Conservation (phyloP, 495 filamentous ascomycete species). For the Aspergillus carlsbadensis region DNA sequence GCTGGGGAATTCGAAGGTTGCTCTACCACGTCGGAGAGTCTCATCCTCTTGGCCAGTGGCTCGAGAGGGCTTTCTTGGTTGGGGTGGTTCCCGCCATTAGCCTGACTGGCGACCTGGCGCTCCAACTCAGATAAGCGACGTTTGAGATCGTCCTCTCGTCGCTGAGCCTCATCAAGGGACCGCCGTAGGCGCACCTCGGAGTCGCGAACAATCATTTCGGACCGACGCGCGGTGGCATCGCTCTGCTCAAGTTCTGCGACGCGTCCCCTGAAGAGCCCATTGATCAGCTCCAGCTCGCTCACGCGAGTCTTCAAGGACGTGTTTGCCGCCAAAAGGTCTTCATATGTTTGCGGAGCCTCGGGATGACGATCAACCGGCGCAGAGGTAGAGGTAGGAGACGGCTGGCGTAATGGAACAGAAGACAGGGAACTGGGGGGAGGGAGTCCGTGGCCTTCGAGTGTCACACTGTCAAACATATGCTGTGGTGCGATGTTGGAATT, state of each 20-base stretch:
- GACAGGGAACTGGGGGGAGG: slow-evolving; percentile 57
- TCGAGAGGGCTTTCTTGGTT: slow-evolving; percentile 35
- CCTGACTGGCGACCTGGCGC: slow-evolving; percentile 50
- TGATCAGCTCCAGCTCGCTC: slow-evolving; percentile 92
- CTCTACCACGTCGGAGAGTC: slow-evolving; percentile 44
- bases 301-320: slow-evolving; percentile 85
- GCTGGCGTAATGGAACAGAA: slow-evolving; percentile 54
- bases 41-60: slow-evolving; percentile 47
- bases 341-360: slow-evolving; percentile 76
- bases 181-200: slow-evolving; percentile 62
- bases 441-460: slow-evolving; percentile 62
- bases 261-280: slow-evolving; percentile 86
- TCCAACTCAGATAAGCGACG: slow-evolving; percentile 79
- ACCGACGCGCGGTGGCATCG: slow-evolving; percentile 63
- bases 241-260: slow-evolving; percentile 83
- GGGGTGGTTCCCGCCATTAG: slow-evolving; percentile 13
- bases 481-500: slow-evolving; percentile 74
- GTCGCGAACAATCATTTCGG: slow-evolving; percentile 55
- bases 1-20: slow-evolving; percentile 35
- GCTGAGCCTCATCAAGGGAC: slow-evolving; percentile 71
- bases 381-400: slow-evolving; percentile 66
- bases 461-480: slow-evolving; percentile 74
- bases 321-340: slow-evolving; percentile 73
- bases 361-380: slow-evolving; percentile 73
- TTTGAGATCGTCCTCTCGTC: slow-evolving; percentile 80